Percentiles rank a stretch among this genome's conserved stretches.
These are phyloP conservation scores for Hygrocybe punicea DNA, from an alignment of 768 basidiomycete species.

Conservation along the genomic window DNA sequence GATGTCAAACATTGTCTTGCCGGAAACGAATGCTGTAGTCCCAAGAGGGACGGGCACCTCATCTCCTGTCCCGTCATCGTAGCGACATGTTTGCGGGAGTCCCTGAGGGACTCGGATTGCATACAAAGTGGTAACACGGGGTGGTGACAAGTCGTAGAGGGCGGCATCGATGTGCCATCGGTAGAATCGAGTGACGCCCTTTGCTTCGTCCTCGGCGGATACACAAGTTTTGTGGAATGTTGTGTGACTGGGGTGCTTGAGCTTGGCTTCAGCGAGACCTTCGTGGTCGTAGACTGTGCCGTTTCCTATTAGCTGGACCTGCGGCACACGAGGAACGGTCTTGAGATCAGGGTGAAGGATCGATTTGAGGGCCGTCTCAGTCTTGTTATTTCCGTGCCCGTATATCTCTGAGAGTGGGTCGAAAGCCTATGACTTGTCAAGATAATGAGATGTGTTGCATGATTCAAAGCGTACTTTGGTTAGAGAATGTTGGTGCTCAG, in stretches of 20 bases:
- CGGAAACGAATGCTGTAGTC: conserved; percentile 81
- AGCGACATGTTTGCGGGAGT: conserved; percentile 57
- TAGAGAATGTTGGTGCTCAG: conserved; percentile 80
- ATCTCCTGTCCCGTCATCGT: conserved; percentile 87
- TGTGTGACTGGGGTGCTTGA: conserved; percentile 83
- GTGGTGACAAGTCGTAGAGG: conserved; percentile 70
- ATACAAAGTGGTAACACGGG: conserved; percentile 83
- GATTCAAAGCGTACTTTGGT: conserved; percentile 58
- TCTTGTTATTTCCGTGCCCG: conserved; percentile 89
- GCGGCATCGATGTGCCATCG: conserved; percentile 94
- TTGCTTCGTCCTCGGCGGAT: conserved; percentile 67
- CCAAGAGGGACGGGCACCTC: conserved; percentile 79
- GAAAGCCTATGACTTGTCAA: conserved; percentile 56
- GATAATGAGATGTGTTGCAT: not conserved
- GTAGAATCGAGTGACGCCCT: conserved; percentile 84
- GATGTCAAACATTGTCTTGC: conserved; percentile 80
- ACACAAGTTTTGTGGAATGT: conserved; percentile 84
- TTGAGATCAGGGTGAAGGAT: conserved; percentile 88
- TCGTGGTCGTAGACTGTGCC: conserved; percentile 78
- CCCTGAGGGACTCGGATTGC: conserved; percentile 72
- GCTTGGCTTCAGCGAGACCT: conserved; percentile 68
- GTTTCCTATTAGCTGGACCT: conserved; percentile 91
- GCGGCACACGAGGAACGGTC: conserved; percentile 82
- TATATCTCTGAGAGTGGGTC: conserved; percentile 61
- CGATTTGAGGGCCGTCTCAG: conserved; percentile 65